phyloP scores from a whole-genome alignment of 805 yeast species.

The Priceomyces carsonii region DNA sequence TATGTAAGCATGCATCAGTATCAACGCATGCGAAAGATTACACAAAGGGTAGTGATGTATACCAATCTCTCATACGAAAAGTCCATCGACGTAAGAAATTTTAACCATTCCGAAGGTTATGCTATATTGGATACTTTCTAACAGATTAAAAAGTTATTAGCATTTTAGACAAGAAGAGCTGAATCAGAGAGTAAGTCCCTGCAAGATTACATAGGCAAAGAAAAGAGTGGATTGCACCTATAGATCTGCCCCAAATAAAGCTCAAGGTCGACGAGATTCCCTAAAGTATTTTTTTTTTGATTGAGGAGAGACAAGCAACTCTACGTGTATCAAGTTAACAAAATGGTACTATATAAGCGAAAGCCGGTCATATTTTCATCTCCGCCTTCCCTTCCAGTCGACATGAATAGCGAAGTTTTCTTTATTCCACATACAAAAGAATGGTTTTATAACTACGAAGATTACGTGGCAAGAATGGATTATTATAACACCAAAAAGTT shows the following conservation, averaged over 20 bases:
- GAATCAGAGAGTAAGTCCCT: too few relatives aligned
- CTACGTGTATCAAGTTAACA: too few relatives aligned
- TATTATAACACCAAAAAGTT: slow-evolving; percentile 76
- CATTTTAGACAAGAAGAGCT: too few relatives aligned
- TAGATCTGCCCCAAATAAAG: too few relatives aligned
- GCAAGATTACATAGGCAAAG: too few relatives aligned
- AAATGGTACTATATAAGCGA: slow-evolving; percentile 76
- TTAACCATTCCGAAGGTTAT: neutral
- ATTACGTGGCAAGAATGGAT: slow-evolving; percentile 69
- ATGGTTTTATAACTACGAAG: slow-evolving; percentile 80
- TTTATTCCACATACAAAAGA: slow-evolving; percentile 82
- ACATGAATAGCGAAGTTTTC: slow-evolving; percentile 69
- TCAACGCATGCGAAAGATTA: neutral
- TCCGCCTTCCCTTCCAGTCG: slow-evolving; percentile 58
- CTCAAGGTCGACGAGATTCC: too few relatives aligned
- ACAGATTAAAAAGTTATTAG: too few relatives aligned
- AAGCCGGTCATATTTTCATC: slow-evolving; percentile 63
- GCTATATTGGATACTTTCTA: too few relatives aligned
- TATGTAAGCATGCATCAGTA: neutral
- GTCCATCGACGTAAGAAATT: neutral
- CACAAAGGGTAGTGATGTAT: slow-evolving; percentile 3
- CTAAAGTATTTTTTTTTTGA: too few relatives aligned
- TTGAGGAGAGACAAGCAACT: too few relatives aligned
- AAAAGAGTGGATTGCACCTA: too few relatives aligned
- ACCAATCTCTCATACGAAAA: neutral